Conservation (phyloP, 495 filamentous ascomycete genomes). For the Ascodesmis nigricans region DNA sequence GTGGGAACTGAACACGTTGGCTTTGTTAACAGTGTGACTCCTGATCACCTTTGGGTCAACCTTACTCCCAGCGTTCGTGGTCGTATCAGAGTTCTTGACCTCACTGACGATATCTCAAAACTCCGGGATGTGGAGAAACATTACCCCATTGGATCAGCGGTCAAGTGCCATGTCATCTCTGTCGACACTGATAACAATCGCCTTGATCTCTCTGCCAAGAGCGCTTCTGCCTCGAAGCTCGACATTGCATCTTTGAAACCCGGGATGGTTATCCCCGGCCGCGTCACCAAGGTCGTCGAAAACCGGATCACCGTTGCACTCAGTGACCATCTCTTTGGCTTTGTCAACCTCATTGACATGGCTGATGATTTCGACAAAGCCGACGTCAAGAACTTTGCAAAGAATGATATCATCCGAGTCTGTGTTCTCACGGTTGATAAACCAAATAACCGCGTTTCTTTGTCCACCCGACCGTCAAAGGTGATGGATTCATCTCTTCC, state of each 20-base stretch:
- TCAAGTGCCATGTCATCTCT: slow-evolving; percentile 51
- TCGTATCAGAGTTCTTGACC: slow-evolving; percentile 54
- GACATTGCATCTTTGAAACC: slow-evolving; percentile 44
- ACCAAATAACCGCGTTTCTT: slow-evolving; percentile 55
- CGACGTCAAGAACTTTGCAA: slow-evolving; percentile 35
- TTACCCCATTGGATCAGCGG: slow-evolving; percentile 71
- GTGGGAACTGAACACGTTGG: slow-evolving; percentile 47
- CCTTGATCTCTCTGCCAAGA: slow-evolving; percentile 61
- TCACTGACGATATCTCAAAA: slow-evolving; percentile 62
- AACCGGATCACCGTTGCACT: slow-evolving; percentile 65
- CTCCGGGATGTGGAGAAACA: slow-evolving; percentile 53
- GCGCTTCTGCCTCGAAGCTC: slow-evolving; percentile 32
- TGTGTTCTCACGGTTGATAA: slow-evolving; percentile 60
- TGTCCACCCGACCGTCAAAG: slow-evolving; percentile 70
- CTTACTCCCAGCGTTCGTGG: slow-evolving; percentile 79
- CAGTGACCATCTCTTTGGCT: slow-evolving; percentile 48
- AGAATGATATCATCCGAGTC: slow-evolving; percentile 69
- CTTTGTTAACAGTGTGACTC: slow-evolving; percentile 70
- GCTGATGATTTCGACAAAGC: slow-evolving; percentile 62
- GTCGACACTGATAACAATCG: slow-evolving; percentile 52
- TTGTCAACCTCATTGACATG: slow-evolving; percentile 55
- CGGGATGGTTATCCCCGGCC: slow-evolving; percentile 60
- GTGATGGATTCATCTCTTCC: slow-evolving; percentile 69
- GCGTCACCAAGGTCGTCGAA: slow-evolving; percentile 71
- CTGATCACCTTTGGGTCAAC: slow-evolving; percentile 67